Conservation (phyloP, 2,329 filamentous ascomycete genomes). For the Ceratocystis cacaofunesta region DNA sequence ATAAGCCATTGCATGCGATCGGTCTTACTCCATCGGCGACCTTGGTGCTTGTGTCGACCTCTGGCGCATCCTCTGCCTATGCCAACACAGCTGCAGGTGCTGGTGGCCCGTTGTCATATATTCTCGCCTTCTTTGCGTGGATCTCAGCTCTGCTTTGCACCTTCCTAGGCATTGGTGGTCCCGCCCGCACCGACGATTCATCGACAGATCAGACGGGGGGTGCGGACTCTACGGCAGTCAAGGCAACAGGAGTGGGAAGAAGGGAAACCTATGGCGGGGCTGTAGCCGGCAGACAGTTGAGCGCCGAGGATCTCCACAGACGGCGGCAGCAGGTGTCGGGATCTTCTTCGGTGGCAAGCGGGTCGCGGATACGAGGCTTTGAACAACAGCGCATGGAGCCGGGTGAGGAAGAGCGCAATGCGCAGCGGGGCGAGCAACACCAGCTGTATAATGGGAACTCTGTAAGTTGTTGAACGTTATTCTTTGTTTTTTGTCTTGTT, state of each 20-base stretch:
- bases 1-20: slow-evolving; percentile 49
- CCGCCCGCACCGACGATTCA: neutral
- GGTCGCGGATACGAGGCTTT: slow-evolving; percentile 20
- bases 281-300: neutral
- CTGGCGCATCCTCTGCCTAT: slow-evolving; percentile 36
- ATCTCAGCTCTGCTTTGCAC: slow-evolving; percentile 20
- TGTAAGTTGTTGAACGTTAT: slow-evolving; percentile 37
- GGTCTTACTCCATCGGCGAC: slow-evolving; percentile 68
- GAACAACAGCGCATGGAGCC: neutral
- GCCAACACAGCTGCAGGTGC: neutral
- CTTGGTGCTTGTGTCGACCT: slow-evolving; percentile 57
- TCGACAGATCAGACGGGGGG: neutral
- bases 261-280: slow-evolving; percentile 6
- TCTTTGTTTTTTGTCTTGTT: neutral
- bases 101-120: slow-evolving; percentile 21
- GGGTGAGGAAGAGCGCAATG: slow-evolving; percentile 23
- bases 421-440: slow-evolving; percentile 41
- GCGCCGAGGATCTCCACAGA: slow-evolving; percentile 10
- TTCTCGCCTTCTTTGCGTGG: slow-evolving; percentile 26
- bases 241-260: slow-evolving; percentile 8
- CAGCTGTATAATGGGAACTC: slow-evolving; percentile 89
- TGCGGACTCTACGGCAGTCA: neutral
- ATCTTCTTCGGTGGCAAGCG: neutral
- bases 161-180: slow-evolving; percentile 10
- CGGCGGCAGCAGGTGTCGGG: slow-evolving; percentile 4